Base-by-base conservation (phyloP, 306 rosid species). In the Mimosa pudica region DNA sequence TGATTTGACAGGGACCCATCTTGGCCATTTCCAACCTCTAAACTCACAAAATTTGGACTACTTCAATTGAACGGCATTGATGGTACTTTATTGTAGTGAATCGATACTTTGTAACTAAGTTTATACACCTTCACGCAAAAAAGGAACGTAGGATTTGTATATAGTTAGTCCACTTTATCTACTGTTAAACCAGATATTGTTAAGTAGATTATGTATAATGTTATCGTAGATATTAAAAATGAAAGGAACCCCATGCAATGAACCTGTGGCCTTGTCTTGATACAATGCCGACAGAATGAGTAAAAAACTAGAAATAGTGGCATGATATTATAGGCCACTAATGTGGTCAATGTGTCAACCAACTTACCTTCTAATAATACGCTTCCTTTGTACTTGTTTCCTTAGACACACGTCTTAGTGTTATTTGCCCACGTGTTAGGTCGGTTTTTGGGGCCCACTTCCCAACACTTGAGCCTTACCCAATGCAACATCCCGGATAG, bases 401-500 rank as follows among this genome's bases (percentile, higher is more conserved):
- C 10, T 32, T 0, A 4, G 42, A 41, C 79, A 75, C 88, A 81
- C 69, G 89, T 82, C 89, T 35, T 17, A 4, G 7, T 1, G 1
- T 0, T 0, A 68, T 14, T n/a, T 14, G 72, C 8, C 90, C 93
- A 88, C 93, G 84, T 88, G 82, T 77, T 30, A 10, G 14, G 90
- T 84, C 93, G 90, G 94, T 63, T 45, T 0, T 3, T 13, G 62
- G 89, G 85, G 1, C 86, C 92, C 79, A 79, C 79, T 24, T 5
- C 3, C 71, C 66, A 60, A 76, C 86, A 20, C 47, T 32, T 71
- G 76, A 9, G 11, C 4, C 24, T 66, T 16, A 61, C 41, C 67
- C 65, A 60, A 60, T 24, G 65, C 38, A 24, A 60, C 65, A 8
- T 58, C 64, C 64, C 4, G 8, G 35, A 9, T 33, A 1, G 0